Evolutionary conservation across 345 rosid species (phyloP).

Genomic region (Camelina sativa): DNA sequence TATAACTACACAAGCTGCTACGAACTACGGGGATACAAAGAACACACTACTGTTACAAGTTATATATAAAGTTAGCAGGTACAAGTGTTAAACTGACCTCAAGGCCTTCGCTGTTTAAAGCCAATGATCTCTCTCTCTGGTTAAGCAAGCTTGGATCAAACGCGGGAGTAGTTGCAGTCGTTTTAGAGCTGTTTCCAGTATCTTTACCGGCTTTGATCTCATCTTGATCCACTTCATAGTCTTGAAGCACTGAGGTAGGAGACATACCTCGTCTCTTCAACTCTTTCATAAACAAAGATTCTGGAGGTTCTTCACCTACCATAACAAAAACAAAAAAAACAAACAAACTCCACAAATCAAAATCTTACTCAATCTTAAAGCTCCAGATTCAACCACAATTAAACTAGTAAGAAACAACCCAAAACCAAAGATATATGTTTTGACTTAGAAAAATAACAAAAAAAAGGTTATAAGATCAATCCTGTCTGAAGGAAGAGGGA

Average conservation of each 20-base stretch:
- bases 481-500: neutral
- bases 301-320: conserved; percentile 91
- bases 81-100: conserved; percentile 57
- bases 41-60: neutral
- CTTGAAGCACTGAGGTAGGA: conserved; percentile 86
- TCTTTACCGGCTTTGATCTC: conserved; percentile 60
- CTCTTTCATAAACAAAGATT: conserved; percentile 94
- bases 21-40: neutral
- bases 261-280: conserved; percentile 91
- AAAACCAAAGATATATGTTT: too few species aligned
- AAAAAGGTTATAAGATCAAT: neutral
- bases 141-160: conserved; percentile 62
- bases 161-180: conserved; percentile 73
- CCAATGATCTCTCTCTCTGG: conserved; percentile 86
- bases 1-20: neutral
- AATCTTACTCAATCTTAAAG: neutral
- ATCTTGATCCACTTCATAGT: conserved; percentile 56
- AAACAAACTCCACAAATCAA: conserved; percentile 29
- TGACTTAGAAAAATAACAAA: too few species aligned
- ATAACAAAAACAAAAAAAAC: neutral
- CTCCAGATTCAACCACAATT: neutral
- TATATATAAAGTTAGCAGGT: neutral
- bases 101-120: conserved; percentile 96
- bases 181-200: conserved; percentile 53
- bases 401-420: neutral